Percentiles rank a stretch among this genome's conserved stretches.
Conservation (phyloP, 2,329 filamentous ascomycete species). For the Stachybotrys chlorohalonatus region DNA sequence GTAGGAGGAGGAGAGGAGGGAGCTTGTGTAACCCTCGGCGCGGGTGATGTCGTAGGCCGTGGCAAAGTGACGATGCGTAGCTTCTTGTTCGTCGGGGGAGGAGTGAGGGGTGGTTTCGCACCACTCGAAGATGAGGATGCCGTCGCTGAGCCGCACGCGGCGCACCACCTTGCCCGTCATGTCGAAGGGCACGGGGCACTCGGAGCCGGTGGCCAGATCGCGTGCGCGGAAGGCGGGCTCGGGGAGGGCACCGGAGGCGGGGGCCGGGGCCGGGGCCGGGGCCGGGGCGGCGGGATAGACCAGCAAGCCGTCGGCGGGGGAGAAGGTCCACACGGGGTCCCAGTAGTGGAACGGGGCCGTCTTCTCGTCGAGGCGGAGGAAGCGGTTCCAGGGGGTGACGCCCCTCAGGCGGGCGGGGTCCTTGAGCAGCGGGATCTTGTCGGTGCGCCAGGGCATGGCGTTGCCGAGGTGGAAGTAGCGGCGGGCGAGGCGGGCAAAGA, state of each 20-base stretch:
- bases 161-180: conserved; percentile 39
- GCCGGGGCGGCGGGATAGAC: conserved; percentile 44
- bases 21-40: conserved; percentile 1
- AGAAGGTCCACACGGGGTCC: conserved; percentile 46
- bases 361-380: conserved; percentile 30
- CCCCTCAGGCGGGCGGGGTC: conserved; percentile 17
- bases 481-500: conserved; percentile 40
- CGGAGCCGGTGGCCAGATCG: conserved; percentile 36
- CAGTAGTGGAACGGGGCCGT: conserved; percentile 32
- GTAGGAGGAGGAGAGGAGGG: not conserved
- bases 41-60: conserved; percentile 44
- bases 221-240: conserved; percentile 31
- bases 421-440: conserved; percentile 9
- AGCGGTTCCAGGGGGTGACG: conserved; percentile 35
- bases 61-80: conserved; percentile 48
- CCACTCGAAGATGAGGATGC: conserved; percentile 56
- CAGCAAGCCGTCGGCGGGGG: conserved; percentile 41
- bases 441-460: conserved; percentile 31
- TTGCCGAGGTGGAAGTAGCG: conserved; percentile 44
- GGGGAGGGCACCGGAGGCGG: not conserved
- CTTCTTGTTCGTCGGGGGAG: conserved; percentile 39
- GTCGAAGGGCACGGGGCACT: conserved; percentile 42
- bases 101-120: conserved; percentile 43
- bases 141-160: conserved; percentile 41
- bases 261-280: conserved; percentile 3